These are phyloP conservation scores for Penicillium egyptiacum DNA, from an alignment of 495 filamentous ascomycete genomes.

Conservation along the genomic window DNA sequence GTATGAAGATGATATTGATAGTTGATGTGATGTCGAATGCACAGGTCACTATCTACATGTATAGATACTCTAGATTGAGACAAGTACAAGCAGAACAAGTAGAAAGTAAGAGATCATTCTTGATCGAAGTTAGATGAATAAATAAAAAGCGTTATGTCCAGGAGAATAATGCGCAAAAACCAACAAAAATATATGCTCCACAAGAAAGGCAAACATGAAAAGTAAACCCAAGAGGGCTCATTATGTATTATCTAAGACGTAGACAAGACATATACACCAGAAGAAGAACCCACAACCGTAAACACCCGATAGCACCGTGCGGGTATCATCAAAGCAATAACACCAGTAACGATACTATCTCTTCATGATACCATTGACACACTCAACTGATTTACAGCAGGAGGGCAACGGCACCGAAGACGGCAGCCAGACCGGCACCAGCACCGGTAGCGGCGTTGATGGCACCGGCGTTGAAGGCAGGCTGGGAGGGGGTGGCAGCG, in stretches of 20 bases:
- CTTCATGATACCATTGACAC: slow-evolving; percentile 9
- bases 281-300: slow-evolving; percentile 15
- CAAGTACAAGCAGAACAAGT: background rate
- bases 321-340: background rate
- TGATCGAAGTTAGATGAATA: slow-evolving; percentile 6
- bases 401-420: slow-evolving; percentile 72
- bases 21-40: background rate
- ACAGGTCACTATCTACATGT: background rate
- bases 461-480: slow-evolving; percentile 50
- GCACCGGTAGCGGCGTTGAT: slow-evolving; percentile 52
- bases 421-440: slow-evolving; percentile 68
- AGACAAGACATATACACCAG: slow-evolving; percentile 30
- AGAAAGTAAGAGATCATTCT: slow-evolving; percentile 6
- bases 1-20: background rate
- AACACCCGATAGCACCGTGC: slow-evolving; percentile 12
- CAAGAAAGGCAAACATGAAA: slow-evolving; percentile 16
- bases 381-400: slow-evolving; percentile 61
- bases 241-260: slow-evolving; percentile 34
- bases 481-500: slow-evolving; percentile 51
- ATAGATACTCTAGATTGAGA: background rate
- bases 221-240: slow-evolving; percentile 14
- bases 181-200: slow-evolving; percentile 1
- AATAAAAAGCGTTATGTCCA: slow-evolving; percentile 28
- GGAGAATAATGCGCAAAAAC: slow-evolving; percentile 16
- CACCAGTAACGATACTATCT: slow-evolving; percentile 10